phyloP scores from a whole-genome alignment of 2,329 filamentous ascomycete species.

The Trichoderma sp. region DNA sequence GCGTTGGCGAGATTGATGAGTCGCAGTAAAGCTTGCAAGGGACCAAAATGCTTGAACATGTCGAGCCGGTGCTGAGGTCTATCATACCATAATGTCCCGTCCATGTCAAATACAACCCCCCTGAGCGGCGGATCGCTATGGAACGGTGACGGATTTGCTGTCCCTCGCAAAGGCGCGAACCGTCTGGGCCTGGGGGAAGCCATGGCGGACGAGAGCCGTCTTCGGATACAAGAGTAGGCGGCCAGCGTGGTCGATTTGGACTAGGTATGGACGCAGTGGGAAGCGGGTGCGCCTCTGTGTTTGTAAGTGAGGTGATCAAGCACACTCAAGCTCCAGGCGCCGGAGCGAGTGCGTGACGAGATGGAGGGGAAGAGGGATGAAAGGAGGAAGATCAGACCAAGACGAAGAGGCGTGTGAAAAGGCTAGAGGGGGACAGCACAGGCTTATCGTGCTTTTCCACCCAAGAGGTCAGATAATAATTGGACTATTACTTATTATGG shows the following conservation, averaged over 20 bases:
- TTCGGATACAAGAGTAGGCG: conserved; percentile 16
- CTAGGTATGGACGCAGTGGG: too few relatives aligned
- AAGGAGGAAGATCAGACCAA: not conserved
- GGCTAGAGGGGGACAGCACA: not conserved
- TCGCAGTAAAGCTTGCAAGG: not conserved
- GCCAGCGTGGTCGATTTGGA: conserved; percentile 18
- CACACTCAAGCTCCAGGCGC: not conserved
- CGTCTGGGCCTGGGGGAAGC: conserved; percentile 45
- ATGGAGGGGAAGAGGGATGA: not conserved
- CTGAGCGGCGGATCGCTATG: conserved; percentile 51
- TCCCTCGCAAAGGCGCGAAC: conserved; percentile 59
- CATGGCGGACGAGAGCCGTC: conserved; percentile 44
- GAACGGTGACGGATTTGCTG: conserved; percentile 35
- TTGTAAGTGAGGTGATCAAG: not conserved
- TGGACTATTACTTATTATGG: conserved; percentile 1
- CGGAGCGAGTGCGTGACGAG: not conserved
- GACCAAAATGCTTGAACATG: too few relatives aligned
- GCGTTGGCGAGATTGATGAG: not conserved
- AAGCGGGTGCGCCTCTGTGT: not conserved
- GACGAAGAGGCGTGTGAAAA: conserved; percentile 15
- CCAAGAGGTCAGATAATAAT: conserved; percentile 2
- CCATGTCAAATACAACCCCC: conserved; percentile 85
- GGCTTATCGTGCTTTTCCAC: conserved; percentile 20
- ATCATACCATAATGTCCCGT: conserved; percentile 86
- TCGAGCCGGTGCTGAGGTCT: not conserved